Evolutionary conservation across 78 protist species (phyloP), one percentile per base, ranked within the genome.

Genomic region (Dictyostelium firmibasis): DNA sequence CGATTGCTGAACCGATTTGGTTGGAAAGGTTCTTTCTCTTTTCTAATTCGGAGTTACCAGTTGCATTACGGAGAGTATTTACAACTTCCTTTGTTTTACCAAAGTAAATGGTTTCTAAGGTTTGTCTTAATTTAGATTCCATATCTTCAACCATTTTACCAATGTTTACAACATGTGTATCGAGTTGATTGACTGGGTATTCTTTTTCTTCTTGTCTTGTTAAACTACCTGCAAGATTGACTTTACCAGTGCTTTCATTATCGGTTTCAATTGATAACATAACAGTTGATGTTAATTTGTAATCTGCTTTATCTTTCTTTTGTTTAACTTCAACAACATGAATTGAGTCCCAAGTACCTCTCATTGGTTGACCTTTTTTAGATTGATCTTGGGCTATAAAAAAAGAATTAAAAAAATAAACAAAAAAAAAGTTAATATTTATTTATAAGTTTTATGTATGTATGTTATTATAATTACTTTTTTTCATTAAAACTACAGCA

Each of bases 291-390:
- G 98, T 98, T 43, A 99, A 96, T 76, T 97, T 91, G 95, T 99
- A 99, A 35, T 41, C 78, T 38, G 98, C 96, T 23, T 85, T 92
- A 44, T 31, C 41, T 86, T 91, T 97, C 92, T 27, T 57, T 50
- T 50, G 67, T 67, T 81, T 50, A 3, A 97, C 99, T 79, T 98
- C 98, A 38, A 99, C 74, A 44, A 99, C 99, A 91, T 99, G 99
- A 67, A 99, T 98, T 75, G 99, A 97, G 85, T 99, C 99, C 99
- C 99, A 99, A 27, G 95, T 62, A 38, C 99, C 99, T 87, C 91
- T 81, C 91, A 95, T 94, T 78, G 97, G 93, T 83, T 76, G 92
- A 69, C 96, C 97, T 86, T 91, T 92, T 60, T 74, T 84, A 27
- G 97, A 96, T 79, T 86, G 95, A 84, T 93, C 97, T 82, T 94